These are phyloP conservation scores for Globisporangium cylindrosporum DNA, from an alignment of 352 stramenopile genomes.

Conservation along the genomic window DNA sequence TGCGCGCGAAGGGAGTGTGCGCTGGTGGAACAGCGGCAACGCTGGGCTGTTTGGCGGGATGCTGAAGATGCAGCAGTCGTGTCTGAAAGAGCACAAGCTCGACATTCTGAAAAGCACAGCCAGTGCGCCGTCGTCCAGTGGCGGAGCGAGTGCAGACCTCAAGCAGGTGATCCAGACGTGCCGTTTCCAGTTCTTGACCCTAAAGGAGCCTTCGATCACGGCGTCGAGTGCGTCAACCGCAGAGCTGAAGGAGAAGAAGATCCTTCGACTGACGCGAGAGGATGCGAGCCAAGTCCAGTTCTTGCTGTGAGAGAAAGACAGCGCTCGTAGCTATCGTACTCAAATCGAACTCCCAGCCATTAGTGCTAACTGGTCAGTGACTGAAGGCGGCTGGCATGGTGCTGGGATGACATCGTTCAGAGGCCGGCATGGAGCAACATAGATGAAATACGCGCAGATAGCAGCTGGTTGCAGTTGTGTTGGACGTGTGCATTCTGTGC, in stretches of 20 bases:
- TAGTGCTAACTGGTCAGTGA: too few relatives aligned
- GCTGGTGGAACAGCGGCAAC: constrained; percentile 85
- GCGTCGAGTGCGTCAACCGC: constrained; percentile 2
- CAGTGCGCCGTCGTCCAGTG: constrained; percentile 48
- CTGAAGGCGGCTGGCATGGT: too few relatives aligned
- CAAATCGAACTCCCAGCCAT: too few relatives aligned
- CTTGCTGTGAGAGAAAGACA: constrained; percentile 36
- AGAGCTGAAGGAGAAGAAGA: constrained; percentile 39
- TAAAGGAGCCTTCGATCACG: constrained; percentile 39
- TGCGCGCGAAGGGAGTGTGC: constrained; percentile 69
- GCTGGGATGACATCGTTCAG: too few relatives aligned
- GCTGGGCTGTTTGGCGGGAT: constrained; percentile 77
- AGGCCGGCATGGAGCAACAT: too few relatives aligned
- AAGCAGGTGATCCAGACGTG: constrained; percentile 86
- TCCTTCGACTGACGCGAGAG: constrained; percentile 70
- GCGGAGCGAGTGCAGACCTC: constrained; percentile 57
- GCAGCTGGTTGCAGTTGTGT: too few relatives aligned
- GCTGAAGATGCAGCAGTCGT: constrained; percentile 88
- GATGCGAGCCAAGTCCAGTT: constrained; percentile 84
- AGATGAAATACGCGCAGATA: too few relatives aligned
- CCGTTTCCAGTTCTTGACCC: constrained; percentile 73
- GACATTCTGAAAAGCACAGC: constrained; percentile 38
- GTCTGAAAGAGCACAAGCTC: constrained; percentile 82
- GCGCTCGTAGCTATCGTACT: neutral
- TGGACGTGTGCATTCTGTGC: too few relatives aligned